Percentiles rank a stretch among this genome's conserved stretches.
These are phyloP conservation scores for Naumovozyma castellii DNA, from an alignment of 805 yeast genomes.

Conservation along the genomic window DNA sequence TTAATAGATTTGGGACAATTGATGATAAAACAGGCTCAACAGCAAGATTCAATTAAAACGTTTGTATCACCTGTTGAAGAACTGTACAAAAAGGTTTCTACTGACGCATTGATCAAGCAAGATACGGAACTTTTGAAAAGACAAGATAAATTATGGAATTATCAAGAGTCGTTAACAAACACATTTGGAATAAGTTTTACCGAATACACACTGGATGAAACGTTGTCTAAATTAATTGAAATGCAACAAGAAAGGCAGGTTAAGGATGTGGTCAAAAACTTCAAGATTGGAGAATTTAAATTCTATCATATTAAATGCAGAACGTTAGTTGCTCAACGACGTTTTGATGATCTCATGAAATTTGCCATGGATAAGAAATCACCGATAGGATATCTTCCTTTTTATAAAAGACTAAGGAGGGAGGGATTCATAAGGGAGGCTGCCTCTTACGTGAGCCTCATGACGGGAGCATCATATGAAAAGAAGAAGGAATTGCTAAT, in stretches of 20 bases:
- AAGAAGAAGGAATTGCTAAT: constrained; percentile 43
- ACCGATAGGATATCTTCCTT: constrained; percentile 62
- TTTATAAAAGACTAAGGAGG: constrained; percentile 44
- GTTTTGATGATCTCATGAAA: constrained; percentile 48
- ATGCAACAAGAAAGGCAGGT: constrained; percentile 44
- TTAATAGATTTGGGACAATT: constrained; percentile 38
- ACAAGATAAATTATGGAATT: constrained; percentile 34
- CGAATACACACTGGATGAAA: constrained; percentile 38
- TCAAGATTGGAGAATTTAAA: constrained; percentile 49
- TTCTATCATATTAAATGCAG: constrained; percentile 46
- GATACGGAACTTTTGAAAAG: constrained; percentile 31
- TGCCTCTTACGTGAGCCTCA: constrained; percentile 46
- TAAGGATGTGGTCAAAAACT: constrained; percentile 38
- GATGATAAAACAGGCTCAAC: constrained; percentile 27
- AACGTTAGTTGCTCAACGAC: constrained; percentile 37
- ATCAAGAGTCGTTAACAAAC: constrained; percentile 38
- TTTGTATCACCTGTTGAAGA: constrained; percentile 29
- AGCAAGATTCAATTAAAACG: constrained; percentile 29
- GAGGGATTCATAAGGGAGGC: constrained; percentile 54
- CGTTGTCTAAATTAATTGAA: constrained; percentile 38
- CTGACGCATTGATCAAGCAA: constrained; percentile 13
- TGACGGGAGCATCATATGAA: constrained; percentile 36
- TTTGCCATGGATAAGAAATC: constrained; percentile 46
- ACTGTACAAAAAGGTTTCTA: constrained; percentile 16
- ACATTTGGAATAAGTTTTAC: constrained; percentile 35